A percentile compares a stretch with the other conserved stretches of the same genome.
Conservation (phyloP, 2,329 filamentous ascomycete species). For the Epicoccum sorghinum region DNA sequence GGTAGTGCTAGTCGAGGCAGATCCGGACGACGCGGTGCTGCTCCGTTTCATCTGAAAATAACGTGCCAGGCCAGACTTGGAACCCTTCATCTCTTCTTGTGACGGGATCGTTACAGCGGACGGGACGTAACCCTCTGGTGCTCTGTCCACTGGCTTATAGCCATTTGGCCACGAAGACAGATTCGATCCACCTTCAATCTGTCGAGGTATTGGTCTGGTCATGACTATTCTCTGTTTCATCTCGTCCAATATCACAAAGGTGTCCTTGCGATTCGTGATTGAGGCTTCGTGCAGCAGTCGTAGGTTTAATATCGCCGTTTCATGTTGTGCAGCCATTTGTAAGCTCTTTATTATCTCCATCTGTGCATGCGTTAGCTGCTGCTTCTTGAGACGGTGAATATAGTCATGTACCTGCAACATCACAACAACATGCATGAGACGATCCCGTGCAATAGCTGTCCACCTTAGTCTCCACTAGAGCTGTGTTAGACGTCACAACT, state of each 20-base stretch:
- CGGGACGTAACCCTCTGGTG: slow-evolving; percentile 27
- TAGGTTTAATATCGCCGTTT: slow-evolving; percentile 42
- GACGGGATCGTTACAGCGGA: slow-evolving; percentile 26
- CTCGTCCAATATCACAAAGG: slow-evolving; percentile 43
- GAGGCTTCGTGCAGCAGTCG: slow-evolving; percentile 46
- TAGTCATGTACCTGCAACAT: slow-evolving; percentile 27
- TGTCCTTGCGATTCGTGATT: slow-evolving; percentile 43
- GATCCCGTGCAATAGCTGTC: slow-evolving; percentile 45
- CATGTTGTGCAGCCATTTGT: slow-evolving; percentile 45
- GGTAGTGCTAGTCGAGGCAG: slow-evolving; percentile 6
- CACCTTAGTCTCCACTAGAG: neutral
- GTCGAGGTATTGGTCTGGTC: slow-evolving; percentile 28
- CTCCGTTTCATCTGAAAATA: slow-evolving; percentile 31
- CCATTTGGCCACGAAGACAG: slow-evolving; percentile 24
- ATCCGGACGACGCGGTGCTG: slow-evolving; percentile 16
- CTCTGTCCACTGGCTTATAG: slow-evolving; percentile 9
- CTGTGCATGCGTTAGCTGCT: slow-evolving; percentile 25
- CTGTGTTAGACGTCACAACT: slow-evolving; percentile 21
- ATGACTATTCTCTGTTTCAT: slow-evolving; percentile 47
- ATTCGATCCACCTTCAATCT: slow-evolving; percentile 14
- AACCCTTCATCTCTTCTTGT: slow-evolving; percentile 16
- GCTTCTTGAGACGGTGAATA: neutral
- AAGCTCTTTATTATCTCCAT: slow-evolving; percentile 49
- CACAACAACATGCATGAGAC: slow-evolving; percentile 46
- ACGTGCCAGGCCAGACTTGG: slow-evolving; percentile 29